Conservation (phyloP, 495 filamentous ascomycete genomes). For the Lasiosphaeris hirsuta region DNA sequence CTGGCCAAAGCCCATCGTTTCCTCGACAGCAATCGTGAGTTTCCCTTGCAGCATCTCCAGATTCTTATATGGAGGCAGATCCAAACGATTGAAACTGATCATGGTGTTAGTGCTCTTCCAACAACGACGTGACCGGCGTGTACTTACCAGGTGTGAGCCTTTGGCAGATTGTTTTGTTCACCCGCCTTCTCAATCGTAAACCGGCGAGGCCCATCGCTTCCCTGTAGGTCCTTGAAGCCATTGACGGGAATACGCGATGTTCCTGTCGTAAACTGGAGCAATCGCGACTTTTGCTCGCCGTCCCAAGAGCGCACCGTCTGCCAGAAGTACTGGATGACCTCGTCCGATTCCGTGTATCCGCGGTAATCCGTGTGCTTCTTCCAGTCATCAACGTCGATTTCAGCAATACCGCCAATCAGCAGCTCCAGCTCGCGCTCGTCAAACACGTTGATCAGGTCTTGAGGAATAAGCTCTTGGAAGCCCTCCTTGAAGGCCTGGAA, state of each 20-base stretch:
- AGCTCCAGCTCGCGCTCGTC: slow-evolving; percentile 96
- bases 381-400: slow-evolving; percentile 99
- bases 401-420: slow-evolving; percentile 96
- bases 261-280: slow-evolving; percentile 96
- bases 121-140: not conserved
- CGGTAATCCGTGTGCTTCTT: slow-evolving; percentile 99
- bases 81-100: slow-evolving; percentile 89
- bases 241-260: slow-evolving; percentile 98
- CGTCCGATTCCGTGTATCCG: slow-evolving; percentile 96
- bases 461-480: slow-evolving; percentile 95
- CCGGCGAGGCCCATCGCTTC: slow-evolving; percentile 87
- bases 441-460: slow-evolving; percentile 96
- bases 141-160: slow-evolving; percentile 93
- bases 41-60: slow-evolving; percentile 82
- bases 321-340: slow-evolving; percentile 98
- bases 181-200: slow-evolving; percentile 99
- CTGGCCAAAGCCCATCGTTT: slow-evolving; percentile 98
- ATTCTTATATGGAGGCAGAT: slow-evolving; percentile 90
- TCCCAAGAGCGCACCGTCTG: slow-evolving; percentile 95
- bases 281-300: slow-evolving; percentile 92
- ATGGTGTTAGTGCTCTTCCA: slow-evolving; percentile 31
- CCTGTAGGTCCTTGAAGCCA: slow-evolving; percentile 98
- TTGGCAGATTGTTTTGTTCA: slow-evolving; percentile 82
- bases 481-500: slow-evolving; percentile 97
- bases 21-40: slow-evolving; percentile 93